A percentile compares a stretch with the other conserved stretches of the same genome.
Evolutionary conservation across 257 asterid species (phyloP).

Genomic region (Nicotiana tabacum): DNA sequence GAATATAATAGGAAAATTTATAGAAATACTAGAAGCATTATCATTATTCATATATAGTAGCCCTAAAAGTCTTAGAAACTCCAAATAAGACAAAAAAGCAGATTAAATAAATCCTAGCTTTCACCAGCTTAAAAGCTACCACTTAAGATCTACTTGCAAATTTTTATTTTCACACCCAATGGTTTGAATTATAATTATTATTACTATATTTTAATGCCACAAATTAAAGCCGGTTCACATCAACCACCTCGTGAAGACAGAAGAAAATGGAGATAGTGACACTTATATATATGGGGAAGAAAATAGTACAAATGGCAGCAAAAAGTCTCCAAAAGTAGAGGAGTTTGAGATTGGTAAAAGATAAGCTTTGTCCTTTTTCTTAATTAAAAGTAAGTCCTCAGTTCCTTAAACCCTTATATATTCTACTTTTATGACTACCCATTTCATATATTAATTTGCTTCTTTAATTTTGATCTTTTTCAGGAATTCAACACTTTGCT

Average conservation of each 20-base stretch:
- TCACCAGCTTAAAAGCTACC: conserved; percentile 26
- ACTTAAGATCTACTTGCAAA: not conserved
- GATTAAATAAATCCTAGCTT: not conserved
- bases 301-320: conserved; percentile 9
- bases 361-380: conserved; percentile 15
- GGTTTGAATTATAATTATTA: conserved; percentile 12
- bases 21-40: not conserved
- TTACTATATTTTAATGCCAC: conserved; percentile 19
- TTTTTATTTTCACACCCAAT: conserved; percentile 21
- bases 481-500: conserved; percentile 2
- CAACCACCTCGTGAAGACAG: conserved; percentile 27
- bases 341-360: conserved; percentile 22
- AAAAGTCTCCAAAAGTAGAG: conserved; percentile 13
- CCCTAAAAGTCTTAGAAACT: not conserved
- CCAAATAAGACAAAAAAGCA: not conserved
- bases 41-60: not conserved
- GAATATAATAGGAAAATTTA: conserved; percentile 1
- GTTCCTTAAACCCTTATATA: not conserved
- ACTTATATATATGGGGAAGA: not conserved
- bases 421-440: not conserved
- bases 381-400: not conserved
- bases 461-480: not conserved
- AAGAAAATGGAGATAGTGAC: conserved; percentile 2
- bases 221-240: conserved; percentile 50
- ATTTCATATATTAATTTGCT: not conserved